Evolutionary conservation across 2,329 filamentous ascomycete species (phyloP), one percentile per base, ranked within the genome.

Genomic region (Scolecobasidium constrictum): DNA sequence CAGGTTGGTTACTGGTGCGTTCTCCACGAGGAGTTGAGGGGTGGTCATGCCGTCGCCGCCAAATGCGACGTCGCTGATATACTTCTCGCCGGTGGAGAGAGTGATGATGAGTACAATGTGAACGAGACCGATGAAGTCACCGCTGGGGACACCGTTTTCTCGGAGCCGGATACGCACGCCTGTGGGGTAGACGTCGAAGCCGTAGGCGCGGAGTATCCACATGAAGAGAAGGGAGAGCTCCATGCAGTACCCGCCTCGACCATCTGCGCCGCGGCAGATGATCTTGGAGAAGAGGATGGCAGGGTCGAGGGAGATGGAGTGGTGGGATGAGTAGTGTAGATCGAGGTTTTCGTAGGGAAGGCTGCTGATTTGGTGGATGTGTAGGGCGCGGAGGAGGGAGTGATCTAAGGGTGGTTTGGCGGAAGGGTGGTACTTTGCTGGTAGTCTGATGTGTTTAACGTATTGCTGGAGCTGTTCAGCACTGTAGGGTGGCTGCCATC

Each of bases 41-140:
- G 60, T 58, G 2, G 72, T 78, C 3, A 77, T 66, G 5, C 74
- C 73, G 51, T 78, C 73, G 16, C 73, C 74, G 37, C 80, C 80
- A 52, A 83, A 83, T 4, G 71, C 75, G 9, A 79, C 73, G 53
- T 84, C 81, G 7, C 75, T 56, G 52, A 71, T 60, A 57, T 71
- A 78, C 44, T 65, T 61, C 20, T 66, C 65, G 31, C 62, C 63
- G 4, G 64, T 59, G 17, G 64, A 54, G 23, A 83, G 62, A 2
- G 67, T 72, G 34, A 81, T 68, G 41, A 82, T 74, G 50, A 77
- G 72, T 36, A 81, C 65, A 53, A 81, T 72, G 55, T 83, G 78
- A 12, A 68, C 63, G 9, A 36, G 6, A 11, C 20, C 36, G 11
- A 21, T 39, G 18, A 11, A 39, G 13, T 62, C 59, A 15, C 63